Evolutionary conservation across 108 stramenopile species (phyloP).

Genomic region (Fragilaria crotonensis): DNA sequence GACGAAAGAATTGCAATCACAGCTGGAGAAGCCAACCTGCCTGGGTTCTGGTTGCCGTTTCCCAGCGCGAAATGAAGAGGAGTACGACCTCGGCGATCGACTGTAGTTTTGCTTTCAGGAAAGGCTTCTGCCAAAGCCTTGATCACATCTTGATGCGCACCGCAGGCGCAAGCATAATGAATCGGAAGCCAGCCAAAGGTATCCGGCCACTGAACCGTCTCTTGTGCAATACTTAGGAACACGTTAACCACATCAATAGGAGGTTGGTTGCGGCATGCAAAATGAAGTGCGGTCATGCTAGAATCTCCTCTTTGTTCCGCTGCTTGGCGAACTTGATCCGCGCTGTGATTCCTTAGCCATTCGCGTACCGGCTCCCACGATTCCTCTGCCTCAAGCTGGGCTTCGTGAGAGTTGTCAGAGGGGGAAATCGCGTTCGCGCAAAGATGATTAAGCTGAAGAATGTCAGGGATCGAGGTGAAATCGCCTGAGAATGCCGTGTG

Average conservation of each 20-base stretch:
- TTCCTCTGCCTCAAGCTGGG: constrained; percentile 17
- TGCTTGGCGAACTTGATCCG: constrained; percentile 41
- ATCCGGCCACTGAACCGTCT: constrained; percentile 54
- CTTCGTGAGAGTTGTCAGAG: constrained; percentile 18
- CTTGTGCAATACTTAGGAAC: constrained; percentile 43
- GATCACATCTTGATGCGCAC: constrained; percentile 44
- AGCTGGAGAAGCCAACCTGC: constrained; percentile 33
- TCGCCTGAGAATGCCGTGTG: not conserved
- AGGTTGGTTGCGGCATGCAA: constrained; percentile 50
- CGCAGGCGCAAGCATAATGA: constrained; percentile 74
- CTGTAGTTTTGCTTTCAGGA: constrained; percentile 48
- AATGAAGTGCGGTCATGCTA: constrained; percentile 56
- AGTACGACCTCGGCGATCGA: constrained; percentile 60
- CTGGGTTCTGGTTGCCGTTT: constrained; percentile 19
- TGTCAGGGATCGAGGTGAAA: constrained; percentile 10
- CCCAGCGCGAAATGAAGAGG: constrained; percentile 73
- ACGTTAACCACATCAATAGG: constrained; percentile 50
- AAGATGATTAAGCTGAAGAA: constrained; percentile 12
- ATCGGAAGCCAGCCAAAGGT: constrained; percentile 71
- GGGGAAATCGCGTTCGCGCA: constrained; percentile 20
- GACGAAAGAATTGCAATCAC: constrained; percentile 42
- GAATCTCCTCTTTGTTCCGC: constrained; percentile 52
- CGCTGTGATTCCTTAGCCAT: constrained; percentile 43
- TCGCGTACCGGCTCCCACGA: constrained; percentile 51
- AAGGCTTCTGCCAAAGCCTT: constrained; percentile 44